These are phyloP conservation scores for Cryptococcus maquisensis DNA, from an alignment of 1,284 basidiomycete genomes.

Conservation along the genomic window DNA sequence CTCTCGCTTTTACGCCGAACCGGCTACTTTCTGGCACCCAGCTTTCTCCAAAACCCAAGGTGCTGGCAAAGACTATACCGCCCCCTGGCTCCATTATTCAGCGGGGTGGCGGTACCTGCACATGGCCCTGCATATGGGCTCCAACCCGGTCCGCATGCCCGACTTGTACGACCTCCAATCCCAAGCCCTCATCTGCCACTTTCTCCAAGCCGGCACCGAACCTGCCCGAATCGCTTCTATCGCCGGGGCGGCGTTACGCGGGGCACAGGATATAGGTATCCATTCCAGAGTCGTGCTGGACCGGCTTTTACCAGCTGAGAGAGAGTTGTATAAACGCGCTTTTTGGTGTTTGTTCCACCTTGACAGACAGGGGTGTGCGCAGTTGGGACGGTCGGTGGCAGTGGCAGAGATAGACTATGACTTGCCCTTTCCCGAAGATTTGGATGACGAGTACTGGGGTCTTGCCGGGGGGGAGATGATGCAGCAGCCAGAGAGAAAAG, in stretches of 20 bases:
- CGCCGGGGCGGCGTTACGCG: slow-evolving; percentile 63
- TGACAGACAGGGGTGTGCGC: slow-evolving; percentile 59
- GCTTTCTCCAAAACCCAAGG: slow-evolving; percentile 40
- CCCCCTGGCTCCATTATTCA: slow-evolving; percentile 51
- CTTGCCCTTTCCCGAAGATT: slow-evolving; percentile 68
- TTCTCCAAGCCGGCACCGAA: slow-evolving; percentile 58
- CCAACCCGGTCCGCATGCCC: slow-evolving; percentile 56
- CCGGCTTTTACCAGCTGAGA: slow-evolving; percentile 48
- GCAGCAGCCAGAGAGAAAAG: slow-evolving; percentile 57
- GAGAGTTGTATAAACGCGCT: slow-evolving; percentile 69
- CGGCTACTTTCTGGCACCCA: slow-evolving; percentile 54
- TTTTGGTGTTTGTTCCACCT: slow-evolving; percentile 63
- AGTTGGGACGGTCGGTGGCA: slow-evolving; percentile 73
- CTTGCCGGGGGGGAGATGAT: slow-evolving; percentile 51
- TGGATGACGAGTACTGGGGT: slow-evolving; percentile 81
- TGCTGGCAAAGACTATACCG: slow-evolving; percentile 33
- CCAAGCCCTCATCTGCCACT: slow-evolving; percentile 50
- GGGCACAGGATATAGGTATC: slow-evolving; percentile 53
- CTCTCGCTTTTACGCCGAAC: slow-evolving; percentile 62
- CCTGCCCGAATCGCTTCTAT: slow-evolving; percentile 69
- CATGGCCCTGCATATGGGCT: slow-evolving; percentile 58
- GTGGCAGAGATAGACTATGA: slow-evolving; percentile 83
- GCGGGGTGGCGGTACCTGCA: slow-evolving; percentile 71
- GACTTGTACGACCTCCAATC: slow-evolving; percentile 69
- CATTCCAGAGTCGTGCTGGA: slow-evolving; percentile 38